Percentiles rank a stretch among this genome's conserved stretches.
Evolutionary conservation across 306 rosid species (phyloP).

Genomic region (Spatholobus suberectus): DNA sequence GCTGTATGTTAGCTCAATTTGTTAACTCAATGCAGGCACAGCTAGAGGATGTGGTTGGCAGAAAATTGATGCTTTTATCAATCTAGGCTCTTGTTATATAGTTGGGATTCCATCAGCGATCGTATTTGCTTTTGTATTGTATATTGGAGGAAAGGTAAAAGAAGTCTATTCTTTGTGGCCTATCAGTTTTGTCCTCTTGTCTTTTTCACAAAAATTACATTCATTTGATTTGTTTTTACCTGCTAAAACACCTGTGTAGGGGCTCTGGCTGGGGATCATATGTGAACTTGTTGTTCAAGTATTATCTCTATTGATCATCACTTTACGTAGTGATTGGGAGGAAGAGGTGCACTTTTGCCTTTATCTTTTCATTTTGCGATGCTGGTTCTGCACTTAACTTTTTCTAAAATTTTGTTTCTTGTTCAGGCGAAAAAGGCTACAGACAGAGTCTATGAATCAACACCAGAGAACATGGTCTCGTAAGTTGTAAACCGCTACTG

Average conservation of each 20-base stretch:
- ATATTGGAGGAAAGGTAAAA: constrained; percentile 70
- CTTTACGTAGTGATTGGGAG: constrained; percentile 69
- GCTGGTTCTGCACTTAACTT: not conserved
- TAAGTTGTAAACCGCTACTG: not conserved
- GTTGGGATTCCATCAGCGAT: constrained; percentile 71
- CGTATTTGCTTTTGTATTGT: constrained; percentile 61
- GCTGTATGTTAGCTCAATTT: not conserved
- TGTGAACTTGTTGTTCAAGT: constrained; percentile 65
- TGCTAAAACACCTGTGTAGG: constrained; percentile 40
- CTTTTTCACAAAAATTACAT: not conserved
- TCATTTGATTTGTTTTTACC: not conserved
- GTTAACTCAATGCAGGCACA: constrained; percentile 52
- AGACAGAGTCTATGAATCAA: constrained; percentile 53
- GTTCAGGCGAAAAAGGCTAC: constrained; percentile 55
- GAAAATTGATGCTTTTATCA: constrained; percentile 71
- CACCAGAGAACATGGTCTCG: constrained; percentile 29
- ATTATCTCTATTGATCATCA: constrained; percentile 44
- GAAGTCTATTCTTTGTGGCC: not conserved
- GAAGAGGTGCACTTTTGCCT: constrained; percentile 50
- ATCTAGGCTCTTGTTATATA: constrained; percentile 69
- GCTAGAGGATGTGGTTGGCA: constrained; percentile 96
- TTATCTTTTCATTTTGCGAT: not conserved
- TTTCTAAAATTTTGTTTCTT: not conserved
- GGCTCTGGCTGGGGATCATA: constrained; percentile 80
- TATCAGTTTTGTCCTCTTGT: not conserved